Base-by-base conservation (phyloP, 495 filamentous ascomycete species). In the Staphylotrichum tortipilum region DNA sequence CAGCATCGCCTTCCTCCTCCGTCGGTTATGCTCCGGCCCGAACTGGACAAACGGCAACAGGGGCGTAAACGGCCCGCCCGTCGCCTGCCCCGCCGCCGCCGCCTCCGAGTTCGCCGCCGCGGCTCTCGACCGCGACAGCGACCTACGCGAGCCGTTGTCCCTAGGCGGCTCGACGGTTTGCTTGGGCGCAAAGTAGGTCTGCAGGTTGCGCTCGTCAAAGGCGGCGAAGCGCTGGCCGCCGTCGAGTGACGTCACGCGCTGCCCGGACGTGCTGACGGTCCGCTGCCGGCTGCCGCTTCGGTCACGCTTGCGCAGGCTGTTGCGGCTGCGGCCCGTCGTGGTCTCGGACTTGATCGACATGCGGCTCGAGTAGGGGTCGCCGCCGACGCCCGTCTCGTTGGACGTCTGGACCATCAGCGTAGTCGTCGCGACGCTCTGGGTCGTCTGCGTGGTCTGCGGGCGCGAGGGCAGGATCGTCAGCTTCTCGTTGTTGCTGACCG, bases 1-100 rank as follows among this genome's bases (percentile, higher is more conserved):
- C 6, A 95, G 74, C 56, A 84, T 65, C 5, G 74, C 74, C 29
- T 75, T 74, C 19, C 82, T 73, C 50, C 78, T 79, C 44, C 79
- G 78, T 52, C 77, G 73, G 35, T 64, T 60, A 53, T 79, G 72
- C 0, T 70, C 66, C 33, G 68, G 68, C 2, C 76, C 57, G 50
- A 79, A 77, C 33, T 75, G 70, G 18, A 77, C 72, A 6, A 63
- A 60, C 15, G 75, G 75, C 38, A 76, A 57, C 26, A 70, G 52
- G 15, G 59, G 59, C n/a, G 62, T 23, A 22, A 57, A 52, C 1
- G 64, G 37, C 28, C 60, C n/a, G n/a, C n/a, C 55, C 22, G 52
- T 56, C 11, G 40, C 47, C 22, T 51, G 24, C 18, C 15, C 22
- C 7, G 21, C 29, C 6, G 36, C 28, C 19, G 24, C 29, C 1